A percentile compares a stretch with the other conserved stretches of the same genome.
Evolutionary conservation across 2,329 filamentous ascomycete species (phyloP).

Genomic region (Elsinoe batatas): DNA sequence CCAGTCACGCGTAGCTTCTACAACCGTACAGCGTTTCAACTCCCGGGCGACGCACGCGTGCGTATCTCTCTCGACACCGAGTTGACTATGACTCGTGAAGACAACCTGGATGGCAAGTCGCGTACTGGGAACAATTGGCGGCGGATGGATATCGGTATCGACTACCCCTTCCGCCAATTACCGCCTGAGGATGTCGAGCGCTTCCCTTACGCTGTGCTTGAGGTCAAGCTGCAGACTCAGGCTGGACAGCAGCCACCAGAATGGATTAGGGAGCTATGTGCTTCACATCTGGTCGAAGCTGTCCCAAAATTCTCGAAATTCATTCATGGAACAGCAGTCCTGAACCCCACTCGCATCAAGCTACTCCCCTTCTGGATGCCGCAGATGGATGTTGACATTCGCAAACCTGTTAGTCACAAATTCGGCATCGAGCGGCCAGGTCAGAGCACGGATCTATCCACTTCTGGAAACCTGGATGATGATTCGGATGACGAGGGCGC

Average conservation of each 20-base stretch:
- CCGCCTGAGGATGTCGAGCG: slow-evolving; percentile 74
- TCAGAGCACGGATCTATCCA: slow-evolving; percentile 63
- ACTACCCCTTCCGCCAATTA: slow-evolving; percentile 86
- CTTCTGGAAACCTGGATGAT: slow-evolving; percentile 67
- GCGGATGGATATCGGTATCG: slow-evolving; percentile 93
- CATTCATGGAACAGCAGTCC: slow-evolving; percentile 81
- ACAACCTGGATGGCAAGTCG: slow-evolving; percentile 73
- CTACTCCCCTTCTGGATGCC: slow-evolving; percentile 95
- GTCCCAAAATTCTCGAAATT: slow-evolving; percentile 99
- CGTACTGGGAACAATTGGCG: slow-evolving; percentile 87
- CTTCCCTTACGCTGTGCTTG: slow-evolving; percentile 91
- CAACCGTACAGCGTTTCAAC: slow-evolving; percentile 94
- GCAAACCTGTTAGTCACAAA: slow-evolving; percentile 76
- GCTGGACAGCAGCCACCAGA: slow-evolving; percentile 88
- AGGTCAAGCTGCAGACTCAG: slow-evolving; percentile 96
- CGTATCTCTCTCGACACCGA: slow-evolving; percentile 96
- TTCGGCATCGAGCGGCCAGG: slow-evolving; percentile 82
- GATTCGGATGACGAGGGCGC: slow-evolving; percentile 61
- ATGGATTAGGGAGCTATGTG: slow-evolving; percentile 89
- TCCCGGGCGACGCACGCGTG: slow-evolving; percentile 89
- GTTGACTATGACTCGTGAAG: slow-evolving; percentile 87
- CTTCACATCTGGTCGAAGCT: slow-evolving; percentile 93
- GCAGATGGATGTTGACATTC: slow-evolving; percentile 96
- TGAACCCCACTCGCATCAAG: slow-evolving; percentile 81
- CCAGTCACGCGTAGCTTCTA: slow-evolving; percentile 95